phyloP scores from a whole-genome alignment of 495 filamentous ascomycete genomes.

The Zalerion maritima region DNA sequence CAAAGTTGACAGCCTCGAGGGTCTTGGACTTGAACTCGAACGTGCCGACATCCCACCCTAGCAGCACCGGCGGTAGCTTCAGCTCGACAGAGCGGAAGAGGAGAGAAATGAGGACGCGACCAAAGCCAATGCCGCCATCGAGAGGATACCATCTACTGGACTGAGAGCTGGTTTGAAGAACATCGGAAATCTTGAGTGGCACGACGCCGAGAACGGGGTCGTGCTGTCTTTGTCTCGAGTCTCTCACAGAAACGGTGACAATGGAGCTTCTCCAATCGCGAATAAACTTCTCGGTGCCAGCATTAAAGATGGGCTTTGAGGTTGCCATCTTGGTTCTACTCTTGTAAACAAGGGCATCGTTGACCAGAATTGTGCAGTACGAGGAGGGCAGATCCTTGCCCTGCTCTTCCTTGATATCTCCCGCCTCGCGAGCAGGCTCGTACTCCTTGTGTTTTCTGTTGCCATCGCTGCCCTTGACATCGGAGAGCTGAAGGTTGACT shows the following conservation, averaged over 20 bases:
- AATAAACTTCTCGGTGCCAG: slow-evolving; percentile 87
- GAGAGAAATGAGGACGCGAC: slow-evolving; percentile 76
- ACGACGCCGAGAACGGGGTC: slow-evolving; percentile 90
- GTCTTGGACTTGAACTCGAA: slow-evolving; percentile 69
- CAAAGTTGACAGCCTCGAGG: slow-evolving; percentile 40
- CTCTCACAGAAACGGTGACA: slow-evolving; percentile 74
- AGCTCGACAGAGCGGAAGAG: slow-evolving; percentile 79
- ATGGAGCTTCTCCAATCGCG: slow-evolving; percentile 83
- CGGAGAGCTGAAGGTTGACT: slow-evolving; percentile 77
- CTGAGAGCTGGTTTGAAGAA: slow-evolving; percentile 74
- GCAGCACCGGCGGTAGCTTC: slow-evolving; percentile 60
- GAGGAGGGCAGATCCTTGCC: slow-evolving; percentile 64
- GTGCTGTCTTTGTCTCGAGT: slow-evolving; percentile 77
- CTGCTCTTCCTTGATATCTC: slow-evolving; percentile 70
- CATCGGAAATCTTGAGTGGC: slow-evolving; percentile 70
- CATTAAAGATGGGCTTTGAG: slow-evolving; percentile 91
- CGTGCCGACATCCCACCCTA: slow-evolving; percentile 87
- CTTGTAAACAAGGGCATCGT: slow-evolving; percentile 84
- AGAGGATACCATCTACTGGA: slow-evolving; percentile 40
- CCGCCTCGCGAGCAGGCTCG: slow-evolving; percentile 77
- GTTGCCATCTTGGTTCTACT: slow-evolving; percentile 84
- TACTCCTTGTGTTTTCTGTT: slow-evolving; percentile 69
- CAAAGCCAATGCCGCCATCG: slow-evolving; percentile 59
- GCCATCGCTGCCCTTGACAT: slow-evolving; percentile 57
- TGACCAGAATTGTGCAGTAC: slow-evolving; percentile 82